Conservation (phyloP, 768 basidiomycete species). For the Auriculariales sp. region DNA sequence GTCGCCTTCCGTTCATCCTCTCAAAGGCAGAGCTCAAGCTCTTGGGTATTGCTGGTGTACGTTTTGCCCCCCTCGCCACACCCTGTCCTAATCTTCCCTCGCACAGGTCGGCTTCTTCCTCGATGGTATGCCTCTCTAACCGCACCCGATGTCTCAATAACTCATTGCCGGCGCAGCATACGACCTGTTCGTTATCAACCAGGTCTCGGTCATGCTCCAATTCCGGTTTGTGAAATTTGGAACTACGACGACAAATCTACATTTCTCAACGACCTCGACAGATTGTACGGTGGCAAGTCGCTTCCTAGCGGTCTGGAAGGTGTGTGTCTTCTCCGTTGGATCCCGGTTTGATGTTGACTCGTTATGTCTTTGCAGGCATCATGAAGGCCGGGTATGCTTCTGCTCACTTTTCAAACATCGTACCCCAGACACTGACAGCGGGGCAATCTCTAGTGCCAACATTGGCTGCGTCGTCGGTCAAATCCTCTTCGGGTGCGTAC, state of each 20-base stretch:
- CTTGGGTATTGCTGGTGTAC: conserved; percentile 44
- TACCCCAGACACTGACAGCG: too few species aligned
- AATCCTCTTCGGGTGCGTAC: conserved; percentile 26
- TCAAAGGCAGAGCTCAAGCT: conserved; percentile 40
- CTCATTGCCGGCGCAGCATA: conserved; percentile 29
- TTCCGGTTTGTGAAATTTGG: neutral
- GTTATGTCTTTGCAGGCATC: conserved; percentile 22
- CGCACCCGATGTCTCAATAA: neutral
- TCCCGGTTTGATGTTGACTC: neutral
- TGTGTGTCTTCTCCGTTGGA: neutral
- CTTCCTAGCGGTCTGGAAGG: conserved; percentile 42
- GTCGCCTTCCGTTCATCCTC: conserved; percentile 24
- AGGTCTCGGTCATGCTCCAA: conserved; percentile 3
- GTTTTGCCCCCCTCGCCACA: conserved; percentile 10
- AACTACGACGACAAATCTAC: neutral
- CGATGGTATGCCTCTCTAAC: conserved; percentile 31
- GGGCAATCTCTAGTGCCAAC: conserved; percentile 43
- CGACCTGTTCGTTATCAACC: conserved; percentile 56
- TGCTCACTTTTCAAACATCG: neutral
- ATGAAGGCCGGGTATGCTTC: conserved; percentile 31
- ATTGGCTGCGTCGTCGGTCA: conserved; percentile 52
- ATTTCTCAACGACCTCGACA: conserved; percentile 36
- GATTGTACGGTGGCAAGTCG: conserved; percentile 35
- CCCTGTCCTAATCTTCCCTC: neutral
- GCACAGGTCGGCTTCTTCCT: conserved; percentile 54